Percentiles rank a stretch among this genome's conserved stretches.
Evolutionary conservation across 805 yeast species (phyloP).

Genomic region (Lipomyces orientalis): DNA sequence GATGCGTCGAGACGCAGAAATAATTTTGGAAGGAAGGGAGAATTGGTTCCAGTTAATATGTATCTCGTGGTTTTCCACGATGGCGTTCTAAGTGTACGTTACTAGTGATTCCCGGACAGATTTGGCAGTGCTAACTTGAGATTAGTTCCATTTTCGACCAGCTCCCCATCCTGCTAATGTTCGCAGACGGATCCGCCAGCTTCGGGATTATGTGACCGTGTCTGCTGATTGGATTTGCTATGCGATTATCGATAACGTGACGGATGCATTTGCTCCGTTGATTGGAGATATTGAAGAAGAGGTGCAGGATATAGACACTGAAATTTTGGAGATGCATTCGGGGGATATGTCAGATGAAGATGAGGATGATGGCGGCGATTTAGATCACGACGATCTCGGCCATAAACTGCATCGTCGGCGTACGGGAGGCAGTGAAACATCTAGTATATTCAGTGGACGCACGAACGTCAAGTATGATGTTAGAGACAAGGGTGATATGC

Average conservation of each 20-base stretch:
- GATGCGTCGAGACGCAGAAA: slow-evolving; percentile 19
- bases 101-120: neutral
- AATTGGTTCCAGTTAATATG: slow-evolving; percentile 82
- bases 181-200: slow-evolving; percentile 85
- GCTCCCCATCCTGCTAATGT: slow-evolving; percentile 97
- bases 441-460: slow-evolving; percentile 20
- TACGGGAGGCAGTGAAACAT: slow-evolving; percentile 14
- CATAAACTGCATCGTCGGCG: slow-evolving; percentile 22
- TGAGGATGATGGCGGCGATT: slow-evolving; percentile 50
- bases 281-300: slow-evolving; percentile 93
- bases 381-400: slow-evolving; percentile 40
- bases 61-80: slow-evolving; percentile 89
- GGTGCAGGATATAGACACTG: slow-evolving; percentile 92
- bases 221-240: slow-evolving; percentile 97
- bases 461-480: slow-evolving; percentile 20
- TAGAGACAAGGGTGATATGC: slow-evolving; percentile 85
- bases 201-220: slow-evolving; percentile 86
- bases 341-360: slow-evolving; percentile 55
- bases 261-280: slow-evolving; percentile 97
- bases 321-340: slow-evolving; percentile 79
- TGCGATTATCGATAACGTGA: slow-evolving; percentile 94
- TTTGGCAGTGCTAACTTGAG: neutral
- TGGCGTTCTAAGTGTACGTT: slow-evolving; percentile 71
- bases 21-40: slow-evolving; percentile 30
- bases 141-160: slow-evolving; percentile 83